Base-by-base conservation (phyloP, 495 filamentous ascomycete species). In the Friedmanniomyces endolithicus region DNA sequence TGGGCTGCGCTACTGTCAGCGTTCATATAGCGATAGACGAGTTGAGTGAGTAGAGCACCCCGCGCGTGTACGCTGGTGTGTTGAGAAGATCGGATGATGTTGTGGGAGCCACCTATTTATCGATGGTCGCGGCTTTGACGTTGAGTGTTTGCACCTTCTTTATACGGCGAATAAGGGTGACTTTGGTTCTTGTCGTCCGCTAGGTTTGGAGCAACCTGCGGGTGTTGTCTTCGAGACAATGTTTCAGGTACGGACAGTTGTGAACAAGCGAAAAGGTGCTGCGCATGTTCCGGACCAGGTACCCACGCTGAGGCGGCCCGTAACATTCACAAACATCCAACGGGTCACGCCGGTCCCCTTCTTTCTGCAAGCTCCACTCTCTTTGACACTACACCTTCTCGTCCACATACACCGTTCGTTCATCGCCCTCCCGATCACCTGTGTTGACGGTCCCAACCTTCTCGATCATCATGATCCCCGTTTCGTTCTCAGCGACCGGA, bases 401-500 rank as follows among this genome's bases (percentile, higher is more conserved):
- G 1, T 44, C 51, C 19, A 53, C 51, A 27, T 40, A 29, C 41
- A 34, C 44, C 17, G 41, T 55, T 25, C 41, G 8, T 25, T 48
- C 41, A 47, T 48, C 52, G 9, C 41, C 52, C 43, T 55, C 52
- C 43, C 29, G 1, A 55, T 55, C 52, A 40, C 52, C 52, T 8
- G 52, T 55, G 39, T 55, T 55, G 12, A 55, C 52, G 20, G 52
- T 55, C 44, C 52, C 52, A 27, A 55, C 44, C 52, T 55, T 55
- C 52, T 55, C 52, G 17, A 55, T 48, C 52, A 55, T 48, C 25
- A 55, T 6, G 20, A 55, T 48, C 23, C 52, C 52, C 43, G 52
- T 55, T 25, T 47, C 23, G 12, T 24, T 24, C 20, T 31, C 41
- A 8, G 52, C 55, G 27, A 35, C 47, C 34, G 61, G 61, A 20